Evolutionary conservation across 2,329 filamentous ascomycete species (phyloP).

Genomic region (Fusarium hainanense): DNA sequence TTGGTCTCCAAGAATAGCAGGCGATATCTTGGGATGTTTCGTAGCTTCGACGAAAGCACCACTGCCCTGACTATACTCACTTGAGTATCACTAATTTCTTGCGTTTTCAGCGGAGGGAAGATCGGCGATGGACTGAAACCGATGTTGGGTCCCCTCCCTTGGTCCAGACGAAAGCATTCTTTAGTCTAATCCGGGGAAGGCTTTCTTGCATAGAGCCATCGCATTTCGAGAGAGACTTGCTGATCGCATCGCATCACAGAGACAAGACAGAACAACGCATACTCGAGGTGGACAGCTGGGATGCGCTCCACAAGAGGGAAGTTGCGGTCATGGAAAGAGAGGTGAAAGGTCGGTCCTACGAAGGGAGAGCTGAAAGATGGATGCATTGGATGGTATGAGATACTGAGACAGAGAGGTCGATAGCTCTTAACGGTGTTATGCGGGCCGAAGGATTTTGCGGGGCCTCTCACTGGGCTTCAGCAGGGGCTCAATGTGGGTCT

Average conservation of each 20-base stretch:
- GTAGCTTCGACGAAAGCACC: conserved; percentile 17
- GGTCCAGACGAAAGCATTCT: conserved; percentile 16
- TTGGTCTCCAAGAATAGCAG: conserved; percentile 23
- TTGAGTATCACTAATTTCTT: conserved; percentile 12
- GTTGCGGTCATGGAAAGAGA: conserved; percentile 11
- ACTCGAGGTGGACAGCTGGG: neutral
- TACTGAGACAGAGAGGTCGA: neutral
- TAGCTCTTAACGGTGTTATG: neutral
- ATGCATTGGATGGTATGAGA: conserved; percentile 20
- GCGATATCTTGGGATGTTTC: conserved; percentile 2
- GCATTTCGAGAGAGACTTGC: neutral
- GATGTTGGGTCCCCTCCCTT: conserved; percentile 3
- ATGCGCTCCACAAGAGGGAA: conserved; percentile 6
- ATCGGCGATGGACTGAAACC: conserved; percentile 5
- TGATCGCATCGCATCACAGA: neutral
- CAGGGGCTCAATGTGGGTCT: neutral
- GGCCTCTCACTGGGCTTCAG: neutral
- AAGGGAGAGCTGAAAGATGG: conserved; percentile 33
- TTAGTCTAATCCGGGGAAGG: conserved; percentile 10
- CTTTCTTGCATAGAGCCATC: neutral
- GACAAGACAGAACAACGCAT: neutral
- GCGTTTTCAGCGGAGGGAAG: conserved; percentile 11
- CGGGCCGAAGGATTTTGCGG: conserved; percentile 30
- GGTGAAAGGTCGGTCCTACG: conserved; percentile 12
- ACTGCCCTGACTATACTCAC: conserved; percentile 16